Percentiles rank a stretch among this genome's conserved stretches.
These are phyloP conservation scores for Tolypocladium cylindrosporum DNA, from an alignment of 2,329 filamentous ascomycete genomes.

Conservation along the genomic window DNA sequence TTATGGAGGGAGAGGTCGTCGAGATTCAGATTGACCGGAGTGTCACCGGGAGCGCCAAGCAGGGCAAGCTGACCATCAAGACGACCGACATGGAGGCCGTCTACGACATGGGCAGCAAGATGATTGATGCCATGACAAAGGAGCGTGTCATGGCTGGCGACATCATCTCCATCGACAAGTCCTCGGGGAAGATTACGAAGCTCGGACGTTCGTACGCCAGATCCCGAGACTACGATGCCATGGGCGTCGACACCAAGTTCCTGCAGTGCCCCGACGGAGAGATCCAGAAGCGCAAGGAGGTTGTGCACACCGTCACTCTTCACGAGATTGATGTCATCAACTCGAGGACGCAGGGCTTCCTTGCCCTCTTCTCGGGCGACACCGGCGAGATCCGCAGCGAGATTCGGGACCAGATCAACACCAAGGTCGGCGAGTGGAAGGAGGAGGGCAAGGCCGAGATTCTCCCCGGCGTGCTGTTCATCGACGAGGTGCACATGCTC, in stretches of 20 bases:
- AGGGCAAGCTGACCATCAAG: slow-evolving; percentile 98
- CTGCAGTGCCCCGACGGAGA: slow-evolving; percentile 96
- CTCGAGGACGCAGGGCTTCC: slow-evolving; percentile 93
- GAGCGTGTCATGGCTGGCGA: slow-evolving; percentile 98
- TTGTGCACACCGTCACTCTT: slow-evolving; percentile 90
- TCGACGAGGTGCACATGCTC: slow-evolving; percentile 99
- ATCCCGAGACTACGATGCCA: slow-evolving; percentile 95
- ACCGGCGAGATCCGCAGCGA: slow-evolving; percentile 97
- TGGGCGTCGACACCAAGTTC: slow-evolving; percentile 98
- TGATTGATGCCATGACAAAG: slow-evolving; percentile 99
- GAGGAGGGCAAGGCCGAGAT: slow-evolving; percentile 99
- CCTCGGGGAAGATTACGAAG: slow-evolving; percentile 95
- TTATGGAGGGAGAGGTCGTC: slow-evolving; percentile 97
- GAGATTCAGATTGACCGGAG: slow-evolving; percentile 98
- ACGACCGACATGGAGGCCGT: slow-evolving; percentile 99
- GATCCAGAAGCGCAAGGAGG: slow-evolving; percentile 92
- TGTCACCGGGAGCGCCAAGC: slow-evolving; percentile 92
- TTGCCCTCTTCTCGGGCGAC: slow-evolving; percentile 94
- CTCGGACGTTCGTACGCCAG: slow-evolving; percentile 89
- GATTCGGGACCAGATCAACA: slow-evolving; percentile 97
- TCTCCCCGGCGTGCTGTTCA: slow-evolving; percentile 92
- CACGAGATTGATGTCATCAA: slow-evolving; percentile 99
- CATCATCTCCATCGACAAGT: slow-evolving; percentile 97
- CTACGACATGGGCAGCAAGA: slow-evolving; percentile 98
- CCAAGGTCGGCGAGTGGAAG: slow-evolving; percentile 97